Base-by-base conservation (phyloP, 257 asterid genomes). In the Solanum gandarillasii region DNA sequence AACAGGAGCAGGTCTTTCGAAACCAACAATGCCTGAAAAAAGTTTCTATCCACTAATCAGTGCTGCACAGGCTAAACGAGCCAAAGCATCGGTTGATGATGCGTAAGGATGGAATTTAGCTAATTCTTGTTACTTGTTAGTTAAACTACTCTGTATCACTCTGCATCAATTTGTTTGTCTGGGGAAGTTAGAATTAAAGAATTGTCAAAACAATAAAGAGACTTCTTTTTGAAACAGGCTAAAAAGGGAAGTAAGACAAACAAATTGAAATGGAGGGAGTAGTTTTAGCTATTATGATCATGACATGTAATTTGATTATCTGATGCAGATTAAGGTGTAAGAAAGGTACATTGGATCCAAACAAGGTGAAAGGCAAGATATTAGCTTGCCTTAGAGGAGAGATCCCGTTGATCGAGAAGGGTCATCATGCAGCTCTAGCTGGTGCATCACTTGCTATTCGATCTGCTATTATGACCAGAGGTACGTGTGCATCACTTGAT, bases 401-500 rank as follows among this genome's bases (percentile, higher is more conserved):
- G 0, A 89, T 20, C 18, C 25, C 89, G 0, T 86, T 94, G 48
- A 38, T 92, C 1, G 91, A 86, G 2, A 94, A 94, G 84, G 94
- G 98, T 0, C 1, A 81, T 4, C 89, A 36, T 84, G 94, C 93
- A 18, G 70, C 29, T 31, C 81, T 67, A 4, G 96, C 96, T 3
- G 98, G 98, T 39, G 99, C 96, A n/a, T n/a, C n/a, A n/a, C n/a
- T 94, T 5, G 98, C 96, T n/a, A 88, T 94, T 62, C 58, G 89
- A 67, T 95, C 98, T 6, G 94, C 98, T 18, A 91, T 94, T 86
- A 91, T 93, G 94, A 94, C 96, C 12, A 86, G 94, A 3, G 93
- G 94, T 90, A 90, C 7, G 4, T 16, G 0, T 29, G 12, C 31
- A 3, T 65, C 72, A 23, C 41, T 76, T 8, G 25, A 7, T 25